Percentiles rank a stretch among this genome's conserved stretches.
Evolutionary conservation across 352 stramenopile species (phyloP).

Genomic region (Globisporangium rhizosaccharum): DNA sequence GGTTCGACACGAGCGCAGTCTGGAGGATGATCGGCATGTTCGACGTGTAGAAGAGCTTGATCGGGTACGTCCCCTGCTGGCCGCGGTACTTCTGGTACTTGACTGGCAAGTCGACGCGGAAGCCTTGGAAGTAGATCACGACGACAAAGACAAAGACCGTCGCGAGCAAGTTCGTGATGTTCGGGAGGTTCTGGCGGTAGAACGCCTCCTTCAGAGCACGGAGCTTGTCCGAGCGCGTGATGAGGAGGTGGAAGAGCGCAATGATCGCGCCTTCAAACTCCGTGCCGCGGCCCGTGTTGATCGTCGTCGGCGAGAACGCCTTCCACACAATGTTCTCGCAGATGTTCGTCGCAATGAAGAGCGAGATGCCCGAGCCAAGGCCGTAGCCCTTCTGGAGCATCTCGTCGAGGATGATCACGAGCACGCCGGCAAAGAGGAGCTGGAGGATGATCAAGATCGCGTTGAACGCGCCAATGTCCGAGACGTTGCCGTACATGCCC

Average conservation of each 20-base stretch:
- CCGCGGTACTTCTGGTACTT: slow-evolving; percentile 99
- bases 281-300: slow-evolving; percentile 98
- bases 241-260: slow-evolving; percentile 98
- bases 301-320: slow-evolving; percentile 98
- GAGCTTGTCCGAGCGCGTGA: slow-evolving; percentile 98
- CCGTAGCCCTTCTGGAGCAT: slow-evolving; percentile 99
- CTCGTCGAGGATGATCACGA: slow-evolving; percentile 99
- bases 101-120: slow-evolving; percentile 88
- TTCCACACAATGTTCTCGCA: slow-evolving; percentile 99
- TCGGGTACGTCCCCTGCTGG: slow-evolving; percentile 98
- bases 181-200: slow-evolving; percentile 98
- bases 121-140: slow-evolving; percentile 99
- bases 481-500: slow-evolving; percentile 99
- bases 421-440: slow-evolving; percentile 97
- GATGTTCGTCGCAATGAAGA: slow-evolving; percentile 99
- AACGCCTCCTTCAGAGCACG: slow-evolving; percentile 97
- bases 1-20: slow-evolving; percentile 97
- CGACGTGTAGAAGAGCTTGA: slow-evolving; percentile 99
- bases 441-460: slow-evolving; percentile 99
- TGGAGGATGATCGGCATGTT: slow-evolving; percentile 99
- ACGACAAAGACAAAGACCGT: slow-evolving; percentile 99
- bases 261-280: slow-evolving; percentile 99
- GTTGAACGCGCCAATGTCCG: slow-evolving; percentile 97
- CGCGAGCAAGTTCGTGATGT: slow-evolving; percentile 98
- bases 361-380: slow-evolving; percentile 97